Evolutionary conservation across 2,329 filamentous ascomycete genomes (phyloP), one percentile per base, ranked within the genome.

Genomic region (Emergomyces africanus): DNA sequence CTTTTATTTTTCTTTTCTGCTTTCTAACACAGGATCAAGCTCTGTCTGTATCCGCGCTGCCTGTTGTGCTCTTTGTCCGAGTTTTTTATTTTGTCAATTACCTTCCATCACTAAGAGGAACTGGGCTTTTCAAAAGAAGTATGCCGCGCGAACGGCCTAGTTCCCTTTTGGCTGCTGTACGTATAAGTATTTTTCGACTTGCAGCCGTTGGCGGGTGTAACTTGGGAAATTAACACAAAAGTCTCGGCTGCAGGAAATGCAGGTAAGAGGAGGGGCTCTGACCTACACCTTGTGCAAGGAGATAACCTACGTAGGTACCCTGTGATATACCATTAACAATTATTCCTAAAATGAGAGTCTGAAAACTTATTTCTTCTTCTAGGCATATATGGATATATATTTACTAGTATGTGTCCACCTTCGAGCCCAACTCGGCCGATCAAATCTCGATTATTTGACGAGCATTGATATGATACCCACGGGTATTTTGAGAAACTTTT

Each of bases 151-250:
- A 42, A 44, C 39, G 28, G 39, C n/a, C n/a, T 42, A 15, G 30
- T 30, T 55, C 37, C 54, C 54, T 30, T 42, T 20, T 28, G 14
- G 18, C 37, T 39, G 39, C 50, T 54, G 37, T 30, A 30, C 23
- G 25, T 55, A 44, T 25, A 30, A 33, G 37, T 55, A 42, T 33
- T 44, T 25, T 20, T 54, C 51, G 35, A 39, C 33, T 15, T 41
- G 35, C 54, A 55, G 54, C 54, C 54, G 54, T 55, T 46, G 39
- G 37, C 54, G 39, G 54, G 28, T 55, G 54, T 55, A 55, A 55
- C 54, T 14, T 55, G 20, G 50, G 28, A 30, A 33, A 30, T 46
- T 14, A 20, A 30, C 33, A 20, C 23, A 6, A 44, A 25, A 10
- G 18, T 42, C 25, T 42, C 39, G 25, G 28, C 37, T 44, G 35